Evolutionary conservation across 495 filamentous ascomycete genomes (phyloP), one percentile per base, ranked within the genome.

Genomic region (Daldinia concentrica): DNA sequence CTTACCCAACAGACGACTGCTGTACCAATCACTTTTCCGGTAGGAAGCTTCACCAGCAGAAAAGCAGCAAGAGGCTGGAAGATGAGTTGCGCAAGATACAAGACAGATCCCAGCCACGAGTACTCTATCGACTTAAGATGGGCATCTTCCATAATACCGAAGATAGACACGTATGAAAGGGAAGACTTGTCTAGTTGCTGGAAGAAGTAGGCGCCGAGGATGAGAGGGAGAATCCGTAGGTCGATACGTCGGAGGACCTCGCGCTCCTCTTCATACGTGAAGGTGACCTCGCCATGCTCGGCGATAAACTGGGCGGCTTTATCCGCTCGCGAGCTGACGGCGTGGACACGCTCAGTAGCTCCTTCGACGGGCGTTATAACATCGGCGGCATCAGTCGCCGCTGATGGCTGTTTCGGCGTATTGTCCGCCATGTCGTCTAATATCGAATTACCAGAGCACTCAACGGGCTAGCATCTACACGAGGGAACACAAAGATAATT

Each of bases 141-240:
- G 3, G 85, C 80, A 66, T 86, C 85, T 30, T 82, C 73, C 68
- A 80, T 81, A 60, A 86, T 77, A n/a, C 84, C 85, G 63, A 87
- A 86, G 68, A 87, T 85, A 48, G 85, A 86, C 17, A 83, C 84
- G 50, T 82, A 83, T 34, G 80, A 82, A 7, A 87, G 76, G 11
- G 83, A 82, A 12, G 81, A 81, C 72, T 87, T 87, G 79, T 87
- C 85, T n/a, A 86, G 78, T 59, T 79, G 79, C 69, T 87, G 85
- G 58, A 87, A 82, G 74, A 82, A 86, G 76, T 87, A 86, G 12
- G 82, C 83, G 14, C 78, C 77, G 4, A 86, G 77, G 15, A 87
- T 78, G 14, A 87, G 74, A n/a, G 83, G 81, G 4, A 86, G 75
- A 34, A 87, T 79, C 7, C 78, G 77, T n/a, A 76, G 54, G 69